phyloP scores from a whole-genome alignment of 805 yeast genomes.

The Clavispora carvajalis region DNA sequence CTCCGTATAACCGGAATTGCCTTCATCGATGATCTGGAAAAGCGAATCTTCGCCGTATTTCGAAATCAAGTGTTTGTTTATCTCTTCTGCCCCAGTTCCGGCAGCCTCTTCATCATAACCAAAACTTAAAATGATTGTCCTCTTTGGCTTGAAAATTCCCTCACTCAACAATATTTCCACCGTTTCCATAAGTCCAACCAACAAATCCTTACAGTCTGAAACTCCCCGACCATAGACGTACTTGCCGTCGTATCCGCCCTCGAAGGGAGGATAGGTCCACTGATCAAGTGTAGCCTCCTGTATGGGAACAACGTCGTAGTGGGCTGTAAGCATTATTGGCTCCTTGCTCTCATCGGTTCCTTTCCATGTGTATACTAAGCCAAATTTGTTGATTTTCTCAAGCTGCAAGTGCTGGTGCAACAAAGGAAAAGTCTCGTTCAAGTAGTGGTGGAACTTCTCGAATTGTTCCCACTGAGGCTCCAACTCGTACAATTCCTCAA shows the following conservation, averaged over 20 bases:
- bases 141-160: conserved; percentile 31
- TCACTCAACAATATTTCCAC: conserved; percentile 29
- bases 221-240: conserved; percentile 32
- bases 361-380: conserved; percentile 57
- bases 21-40: conserved; percentile 44
- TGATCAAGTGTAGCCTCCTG: conserved; percentile 47
- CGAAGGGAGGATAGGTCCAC: conserved; percentile 68
- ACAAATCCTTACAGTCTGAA: conserved; percentile 37
- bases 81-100: conserved; percentile 36
- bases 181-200: conserved; percentile 38
- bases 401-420: conserved; percentile 42
- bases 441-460: conserved; percentile 44
- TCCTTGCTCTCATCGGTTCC: conserved; percentile 53
- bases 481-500: conserved; percentile 21
- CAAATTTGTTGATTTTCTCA: conserved; percentile 51
- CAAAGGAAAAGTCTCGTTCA: conserved; percentile 50
- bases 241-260: conserved; percentile 54
- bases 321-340: conserved; percentile 70
- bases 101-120: conserved; percentile 49
- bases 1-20: conserved; percentile 9
- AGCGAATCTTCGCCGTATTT: conserved; percentile 40
- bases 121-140: conserved; percentile 43
- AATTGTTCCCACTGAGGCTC: conserved; percentile 24
- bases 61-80: conserved; percentile 28
- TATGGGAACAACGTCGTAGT: conserved; percentile 79